Evolutionary conservation across 2,329 filamentous ascomycete species (phyloP).

Genomic region (Scedosporium apiospermum): DNA sequence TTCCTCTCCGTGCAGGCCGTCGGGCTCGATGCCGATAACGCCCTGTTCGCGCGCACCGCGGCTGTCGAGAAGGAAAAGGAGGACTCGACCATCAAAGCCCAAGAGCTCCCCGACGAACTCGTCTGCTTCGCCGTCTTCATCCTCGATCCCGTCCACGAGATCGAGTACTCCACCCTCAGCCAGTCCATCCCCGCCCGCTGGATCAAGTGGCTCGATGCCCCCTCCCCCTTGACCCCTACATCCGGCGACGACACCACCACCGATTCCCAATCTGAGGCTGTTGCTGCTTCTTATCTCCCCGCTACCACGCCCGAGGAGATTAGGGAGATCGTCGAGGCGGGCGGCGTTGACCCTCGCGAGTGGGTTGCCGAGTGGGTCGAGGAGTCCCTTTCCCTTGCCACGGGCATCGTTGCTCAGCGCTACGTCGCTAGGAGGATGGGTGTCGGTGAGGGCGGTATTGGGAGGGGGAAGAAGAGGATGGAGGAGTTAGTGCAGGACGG

Average conservation of each 20-base stretch:
- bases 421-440: slow-evolving; percentile 96
- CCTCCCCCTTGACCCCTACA: slow-evolving; percentile 44
- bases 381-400: slow-evolving; percentile 66
- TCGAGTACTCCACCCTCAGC: slow-evolving; percentile 74
- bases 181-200: slow-evolving; percentile 78
- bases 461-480: slow-evolving; percentile 50
- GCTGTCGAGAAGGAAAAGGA: slow-evolving; percentile 45
- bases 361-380: slow-evolving; percentile 98
- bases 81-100: slow-evolving; percentile 39
- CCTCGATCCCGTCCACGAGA: slow-evolving; percentile 82
- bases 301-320: slow-evolving; percentile 64
- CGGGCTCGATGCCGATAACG: slow-evolving; percentile 49
- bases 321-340: slow-evolving; percentile 66
- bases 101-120: slow-evolving; percentile 47
- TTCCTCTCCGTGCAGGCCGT: slow-evolving; percentile 94
- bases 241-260: slow-evolving; percentile 36
- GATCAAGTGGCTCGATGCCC: slow-evolving; percentile 84
- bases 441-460: slow-evolving; percentile 69
- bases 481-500: slow-evolving; percentile 47
- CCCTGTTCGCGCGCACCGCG: slow-evolving; percentile 56
- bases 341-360: slow-evolving; percentile 80
- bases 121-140: slow-evolving; percentile 71
- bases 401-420: slow-evolving; percentile 83
- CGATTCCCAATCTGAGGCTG: slow-evolving; percentile 34
- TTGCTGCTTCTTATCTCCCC: slow-evolving; percentile 15